These are phyloP conservation scores for Neonectria neomacrospora DNA, from an alignment of 2,329 filamentous ascomycete species.

Conservation along the genomic window DNA sequence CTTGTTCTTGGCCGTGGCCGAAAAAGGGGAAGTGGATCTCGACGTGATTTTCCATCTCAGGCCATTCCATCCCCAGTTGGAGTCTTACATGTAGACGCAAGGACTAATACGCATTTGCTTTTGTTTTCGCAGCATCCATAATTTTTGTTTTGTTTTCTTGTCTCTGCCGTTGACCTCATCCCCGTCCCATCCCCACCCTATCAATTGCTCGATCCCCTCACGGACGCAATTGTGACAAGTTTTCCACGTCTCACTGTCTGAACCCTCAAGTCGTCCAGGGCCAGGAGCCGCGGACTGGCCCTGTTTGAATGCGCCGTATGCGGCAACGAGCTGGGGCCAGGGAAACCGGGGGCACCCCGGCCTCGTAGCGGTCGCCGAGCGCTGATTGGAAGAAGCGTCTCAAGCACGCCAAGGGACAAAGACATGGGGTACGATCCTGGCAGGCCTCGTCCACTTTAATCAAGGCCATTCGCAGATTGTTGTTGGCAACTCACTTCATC, in stretches of 20 bases:
- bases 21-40: slow-evolving; percentile 18
- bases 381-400: slow-evolving; percentile 37
- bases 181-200: slow-evolving; percentile 6
- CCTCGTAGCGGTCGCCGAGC: slow-evolving; percentile 23
- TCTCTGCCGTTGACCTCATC: slow-evolving; percentile 25
- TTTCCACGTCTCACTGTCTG: slow-evolving; percentile 15
- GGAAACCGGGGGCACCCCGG: slow-evolving; percentile 19
- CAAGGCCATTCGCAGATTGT: slow-evolving; percentile 33
- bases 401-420: slow-evolving; percentile 22
- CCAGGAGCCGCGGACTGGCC: slow-evolving; percentile 22
- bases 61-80: slow-evolving; percentile 22
- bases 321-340: slow-evolving; percentile 33
- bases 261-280: background rate
- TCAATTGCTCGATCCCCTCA: background rate
- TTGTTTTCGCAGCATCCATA: background rate
- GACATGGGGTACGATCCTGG: slow-evolving; percentile 29
- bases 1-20: background rate
- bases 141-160: slow-evolving; percentile 9
- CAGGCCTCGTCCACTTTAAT: slow-evolving; percentile 32
- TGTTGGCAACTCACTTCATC: slow-evolving; percentile 19
- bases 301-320: slow-evolving; percentile 35
- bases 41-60: slow-evolving; percentile 27
- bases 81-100: too few relatives aligned
- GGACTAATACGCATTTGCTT: slow-evolving; percentile 24
- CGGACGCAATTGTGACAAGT: slow-evolving; percentile 18